Percentiles rank a stretch among this genome's conserved stretches.
Evolutionary conservation across 164 flowering plant genomes (phyloP).

Genomic region (Magnolia changhungtana): DNA sequence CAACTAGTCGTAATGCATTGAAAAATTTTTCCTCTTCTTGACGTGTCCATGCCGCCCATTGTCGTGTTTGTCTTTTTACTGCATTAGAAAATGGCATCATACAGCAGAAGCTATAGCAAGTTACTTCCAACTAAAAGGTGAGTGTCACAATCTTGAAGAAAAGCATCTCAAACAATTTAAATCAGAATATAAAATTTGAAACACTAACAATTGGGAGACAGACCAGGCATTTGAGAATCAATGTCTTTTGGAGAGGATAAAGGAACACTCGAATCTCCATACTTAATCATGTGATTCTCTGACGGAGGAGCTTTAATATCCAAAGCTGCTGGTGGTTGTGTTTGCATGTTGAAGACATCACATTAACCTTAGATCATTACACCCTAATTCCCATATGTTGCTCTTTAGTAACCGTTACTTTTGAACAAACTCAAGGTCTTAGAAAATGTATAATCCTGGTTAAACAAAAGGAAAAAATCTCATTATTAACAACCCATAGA

Average conservation of each 20-base stretch:
- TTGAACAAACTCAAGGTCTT: neutral
- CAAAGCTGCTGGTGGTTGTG: constrained; percentile 12
- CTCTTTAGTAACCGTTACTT: neutral
- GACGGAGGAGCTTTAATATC: constrained; percentile 15
- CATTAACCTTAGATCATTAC: neutral
- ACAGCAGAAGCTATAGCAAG: neutral
- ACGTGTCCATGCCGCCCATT: constrained; percentile 99
- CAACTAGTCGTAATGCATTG: constrained; percentile 94
- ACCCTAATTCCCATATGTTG: neutral
- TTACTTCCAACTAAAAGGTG: neutral
- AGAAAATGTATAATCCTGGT: neutral
- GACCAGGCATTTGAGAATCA: constrained; percentile 27
- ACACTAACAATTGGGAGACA: neutral
- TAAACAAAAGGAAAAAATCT: too few relatives aligned
- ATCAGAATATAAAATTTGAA: neutral
- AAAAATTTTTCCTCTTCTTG: constrained; percentile 96
- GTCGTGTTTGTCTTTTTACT: constrained; percentile 81
- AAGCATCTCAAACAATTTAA: neutral
- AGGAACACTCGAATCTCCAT: constrained; percentile 20
- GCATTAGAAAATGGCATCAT: constrained; percentile 18
- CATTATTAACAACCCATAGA: too few relatives aligned
- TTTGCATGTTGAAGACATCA: constrained; percentile 12
- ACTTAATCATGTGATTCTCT: constrained; percentile 9
- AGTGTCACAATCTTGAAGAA: neutral
- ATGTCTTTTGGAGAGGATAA: constrained; percentile 11